phyloP scores from a whole-genome alignment of 208 protist genomes.

The Trypanosoma conorhini region DNA sequence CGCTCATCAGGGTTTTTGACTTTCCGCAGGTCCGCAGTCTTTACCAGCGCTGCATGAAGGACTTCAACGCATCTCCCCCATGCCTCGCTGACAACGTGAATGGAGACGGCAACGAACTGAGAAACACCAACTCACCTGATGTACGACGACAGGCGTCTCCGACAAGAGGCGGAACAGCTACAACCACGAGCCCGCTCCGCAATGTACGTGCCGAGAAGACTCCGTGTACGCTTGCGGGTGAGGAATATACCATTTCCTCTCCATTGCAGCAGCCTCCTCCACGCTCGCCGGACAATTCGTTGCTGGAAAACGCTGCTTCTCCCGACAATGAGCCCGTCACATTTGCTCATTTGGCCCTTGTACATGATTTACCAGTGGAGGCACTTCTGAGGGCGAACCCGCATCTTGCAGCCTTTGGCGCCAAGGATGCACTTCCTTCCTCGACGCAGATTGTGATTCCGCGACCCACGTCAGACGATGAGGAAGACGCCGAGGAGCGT shows the following conservation, averaged over 20 bases:
- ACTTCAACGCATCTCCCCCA: neutral
- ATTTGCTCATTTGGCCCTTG: constrained; percentile 34
- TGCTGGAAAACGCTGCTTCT: constrained; percentile 14
- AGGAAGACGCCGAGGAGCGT: neutral
- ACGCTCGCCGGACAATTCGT: neutral
- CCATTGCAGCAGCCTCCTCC: neutral
- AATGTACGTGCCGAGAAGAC: neutral
- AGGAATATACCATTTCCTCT: neutral
- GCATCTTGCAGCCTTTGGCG: constrained; percentile 29
- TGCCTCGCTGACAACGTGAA: neutral
- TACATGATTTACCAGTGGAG: constrained; percentile 34
- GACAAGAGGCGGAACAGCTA: neutral
- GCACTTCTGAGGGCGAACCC: constrained; percentile 40
- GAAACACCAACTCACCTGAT: neutral
- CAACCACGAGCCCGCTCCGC: neutral
- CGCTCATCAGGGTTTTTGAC: constrained; percentile 39
- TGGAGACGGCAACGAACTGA: neutral
- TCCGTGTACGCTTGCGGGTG: neutral
- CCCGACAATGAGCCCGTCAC: constrained; percentile 41
- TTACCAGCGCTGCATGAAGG: constrained; percentile 26
- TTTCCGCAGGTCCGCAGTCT: constrained; percentile 36
- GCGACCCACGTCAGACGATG: constrained; percentile 3
- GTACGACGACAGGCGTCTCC: neutral
- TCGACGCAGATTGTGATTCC: constrained; percentile 23
- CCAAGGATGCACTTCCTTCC: constrained; percentile 29